phyloP scores from a whole-genome alignment of 2,329 filamentous ascomycete genomes.

The Trichophyton rubrum region DNA sequence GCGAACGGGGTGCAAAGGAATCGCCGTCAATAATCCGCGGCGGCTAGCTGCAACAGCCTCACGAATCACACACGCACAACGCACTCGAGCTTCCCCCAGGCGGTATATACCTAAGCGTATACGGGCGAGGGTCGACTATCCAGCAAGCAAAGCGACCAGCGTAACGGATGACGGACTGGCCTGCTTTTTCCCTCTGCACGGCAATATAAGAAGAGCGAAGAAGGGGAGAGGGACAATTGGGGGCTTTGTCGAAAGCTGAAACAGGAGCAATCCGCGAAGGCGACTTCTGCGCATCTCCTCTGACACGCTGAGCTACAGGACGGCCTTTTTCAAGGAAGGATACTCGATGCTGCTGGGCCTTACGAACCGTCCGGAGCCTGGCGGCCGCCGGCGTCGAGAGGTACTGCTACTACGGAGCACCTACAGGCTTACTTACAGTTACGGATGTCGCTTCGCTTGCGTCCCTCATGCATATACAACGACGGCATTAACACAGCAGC shows the following conservation, averaged over 20 bases:
- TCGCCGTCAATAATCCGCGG: no score
- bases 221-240: background rate
- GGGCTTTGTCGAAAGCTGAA: background rate
- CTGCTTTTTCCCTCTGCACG: background rate
- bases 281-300: background rate
- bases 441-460: background rate
- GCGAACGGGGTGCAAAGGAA: no score
- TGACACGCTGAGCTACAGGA: background rate
- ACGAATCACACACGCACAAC: background rate
- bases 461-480: background rate
- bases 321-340: background rate
- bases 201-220: background rate
- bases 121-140: background rate
- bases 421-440: background rate
- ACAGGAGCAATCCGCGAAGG: background rate
- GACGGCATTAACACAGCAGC: background rate
- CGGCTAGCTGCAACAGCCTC: conserved; percentile 4
- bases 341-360: background rate
- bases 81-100: background rate
- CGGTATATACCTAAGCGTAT: background rate
- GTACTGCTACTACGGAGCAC: background rate
- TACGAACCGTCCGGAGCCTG: background rate
- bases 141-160: background rate
- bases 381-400: background rate
- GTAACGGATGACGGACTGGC: background rate